These are phyloP conservation scores for Ogataea paradorogensis DNA, from an alignment of 805 yeast genomes.

Conservation along the genomic window DNA sequence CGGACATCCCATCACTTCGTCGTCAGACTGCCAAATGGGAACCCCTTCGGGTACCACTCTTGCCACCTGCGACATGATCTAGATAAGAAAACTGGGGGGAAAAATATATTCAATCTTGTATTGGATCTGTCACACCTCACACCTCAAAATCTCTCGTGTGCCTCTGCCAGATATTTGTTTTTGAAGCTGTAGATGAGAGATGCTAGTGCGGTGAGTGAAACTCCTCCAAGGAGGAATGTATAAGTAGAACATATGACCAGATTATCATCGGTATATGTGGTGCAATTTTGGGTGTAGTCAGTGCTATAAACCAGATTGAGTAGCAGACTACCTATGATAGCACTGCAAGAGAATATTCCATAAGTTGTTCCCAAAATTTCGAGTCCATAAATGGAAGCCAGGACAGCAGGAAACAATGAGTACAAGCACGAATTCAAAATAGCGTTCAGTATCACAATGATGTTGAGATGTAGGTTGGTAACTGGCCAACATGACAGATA, in stretches of 20 bases:
- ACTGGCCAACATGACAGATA: slow-evolving; percentile 26
- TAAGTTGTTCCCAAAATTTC: slow-evolving; percentile 88
- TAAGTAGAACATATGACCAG: slow-evolving; percentile 34
- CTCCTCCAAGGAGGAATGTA: slow-evolving; percentile 33
- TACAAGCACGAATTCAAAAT: slow-evolving; percentile 69
- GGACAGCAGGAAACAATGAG: slow-evolving; percentile 81
- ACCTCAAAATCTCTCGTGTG: slow-evolving; percentile 26
- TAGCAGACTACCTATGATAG: slow-evolving; percentile 37
- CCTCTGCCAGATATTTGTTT: slow-evolving; percentile 24
- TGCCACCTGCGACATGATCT: slow-evolving; percentile 6
- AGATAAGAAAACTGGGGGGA: slow-evolving; percentile 1
- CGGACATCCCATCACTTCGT: slow-evolving; percentile 48
- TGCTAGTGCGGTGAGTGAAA: slow-evolving; percentile 24
- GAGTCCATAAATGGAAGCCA: slow-evolving; percentile 83
- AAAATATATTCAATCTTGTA: not conserved
- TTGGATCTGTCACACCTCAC: slow-evolving; percentile 4
- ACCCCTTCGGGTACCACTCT: slow-evolving; percentile 23
- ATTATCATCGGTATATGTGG: slow-evolving; percentile 13
- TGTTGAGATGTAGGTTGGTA: slow-evolving; percentile 17
- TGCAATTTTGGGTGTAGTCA: slow-evolving; percentile 49
- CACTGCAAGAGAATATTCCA: slow-evolving; percentile 86
- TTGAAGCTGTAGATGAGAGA: slow-evolving; percentile 21
- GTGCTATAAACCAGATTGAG: slow-evolving; percentile 69
- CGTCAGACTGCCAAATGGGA: slow-evolving; percentile 74
- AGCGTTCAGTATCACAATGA: slow-evolving; percentile 28